These are phyloP conservation scores for Metarhizium album DNA, from an alignment of 2,329 filamentous ascomycete genomes.

Conservation along the genomic window DNA sequence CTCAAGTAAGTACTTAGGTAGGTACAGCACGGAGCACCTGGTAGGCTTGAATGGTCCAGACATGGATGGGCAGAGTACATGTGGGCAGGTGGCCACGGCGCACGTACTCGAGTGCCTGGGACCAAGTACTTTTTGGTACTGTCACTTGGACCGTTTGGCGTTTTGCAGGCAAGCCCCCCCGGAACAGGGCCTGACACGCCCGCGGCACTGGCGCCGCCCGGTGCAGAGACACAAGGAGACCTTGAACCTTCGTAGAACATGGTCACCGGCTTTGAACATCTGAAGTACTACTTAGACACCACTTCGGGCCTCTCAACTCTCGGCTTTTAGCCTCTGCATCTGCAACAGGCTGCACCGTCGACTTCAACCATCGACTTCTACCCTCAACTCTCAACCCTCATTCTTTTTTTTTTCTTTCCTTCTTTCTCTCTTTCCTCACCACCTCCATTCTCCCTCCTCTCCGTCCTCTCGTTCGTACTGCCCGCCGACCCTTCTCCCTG, in stretches of 20 bases:
- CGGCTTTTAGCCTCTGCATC: background rate
- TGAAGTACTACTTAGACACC: too few relatives aligned
- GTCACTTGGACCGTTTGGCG: background rate
- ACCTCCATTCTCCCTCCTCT: background rate
- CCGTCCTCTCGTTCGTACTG: background rate
- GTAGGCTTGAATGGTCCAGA: too few relatives aligned
- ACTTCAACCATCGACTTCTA: constrained; percentile 3
- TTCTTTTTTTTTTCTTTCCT: too few relatives aligned
- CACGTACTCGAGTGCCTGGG: background rate
- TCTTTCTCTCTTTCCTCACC: too few relatives aligned
- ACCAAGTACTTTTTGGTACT: background rate
- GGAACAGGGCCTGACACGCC: background rate
- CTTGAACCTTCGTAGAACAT: background rate
- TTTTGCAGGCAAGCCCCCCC: background rate
- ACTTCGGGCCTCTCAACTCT: background rate
- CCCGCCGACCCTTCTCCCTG: constrained; percentile 1
- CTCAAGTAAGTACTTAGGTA: too few relatives aligned
- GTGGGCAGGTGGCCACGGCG: background rate
- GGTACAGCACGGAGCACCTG: too few relatives aligned
- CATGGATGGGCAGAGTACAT: too few relatives aligned
- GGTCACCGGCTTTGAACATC: background rate
- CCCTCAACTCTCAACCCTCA: too few relatives aligned
- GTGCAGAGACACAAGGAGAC: background rate
- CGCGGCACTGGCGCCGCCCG: background rate
- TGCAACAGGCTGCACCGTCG: background rate